Conservation (phyloP, 2,329 filamentous ascomycete genomes). For the Massarina eburnea region DNA sequence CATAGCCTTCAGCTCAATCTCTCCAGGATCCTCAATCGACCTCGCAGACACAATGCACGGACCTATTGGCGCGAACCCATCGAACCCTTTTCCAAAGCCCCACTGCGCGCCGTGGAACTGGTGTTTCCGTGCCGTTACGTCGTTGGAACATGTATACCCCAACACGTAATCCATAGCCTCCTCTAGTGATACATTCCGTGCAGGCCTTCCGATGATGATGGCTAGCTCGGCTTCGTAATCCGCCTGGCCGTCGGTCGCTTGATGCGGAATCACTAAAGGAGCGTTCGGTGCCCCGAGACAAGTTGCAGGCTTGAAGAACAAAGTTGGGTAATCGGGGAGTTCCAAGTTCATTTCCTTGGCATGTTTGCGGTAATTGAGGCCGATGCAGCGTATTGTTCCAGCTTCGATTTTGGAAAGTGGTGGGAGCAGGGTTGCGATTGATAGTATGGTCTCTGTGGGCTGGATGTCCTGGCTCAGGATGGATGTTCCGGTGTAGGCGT, state of each 20-base stretch:
- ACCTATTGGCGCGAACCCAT: conserved; percentile 55
- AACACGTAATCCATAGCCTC: conserved; percentile 52
- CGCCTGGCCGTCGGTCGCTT: conserved; percentile 13
- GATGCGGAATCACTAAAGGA: conserved; percentile 12
- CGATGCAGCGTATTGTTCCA: conserved; percentile 49
- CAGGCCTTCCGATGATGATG: conserved; percentile 53
- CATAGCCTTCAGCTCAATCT: conserved; percentile 45
- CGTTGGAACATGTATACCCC: conserved; percentile 56
- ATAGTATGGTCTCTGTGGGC: conserved; percentile 12
- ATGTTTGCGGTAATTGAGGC: conserved; percentile 43
- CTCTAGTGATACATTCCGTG: conserved; percentile 47
- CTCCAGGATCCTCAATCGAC: conserved; percentile 44
- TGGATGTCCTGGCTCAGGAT: conserved; percentile 5
- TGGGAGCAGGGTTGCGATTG: conserved; percentile 24
- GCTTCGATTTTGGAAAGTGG: conserved; percentile 41
- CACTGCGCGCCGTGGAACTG: conserved; percentile 51
- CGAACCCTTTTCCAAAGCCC: conserved; percentile 57
- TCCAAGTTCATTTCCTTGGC: conserved; percentile 18
- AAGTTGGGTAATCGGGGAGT: conserved; percentile 14
- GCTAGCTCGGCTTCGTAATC: conserved; percentile 27
- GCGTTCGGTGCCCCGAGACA: conserved; percentile 13
- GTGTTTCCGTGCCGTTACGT: conserved; percentile 53
- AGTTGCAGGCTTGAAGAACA: conserved; percentile 23
- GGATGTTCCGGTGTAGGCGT: conserved; percentile 11
- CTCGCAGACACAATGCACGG: conserved; percentile 47